Conservation (phyloP, 805 yeast genomes). For the Geotrichum ghanense region DNA sequence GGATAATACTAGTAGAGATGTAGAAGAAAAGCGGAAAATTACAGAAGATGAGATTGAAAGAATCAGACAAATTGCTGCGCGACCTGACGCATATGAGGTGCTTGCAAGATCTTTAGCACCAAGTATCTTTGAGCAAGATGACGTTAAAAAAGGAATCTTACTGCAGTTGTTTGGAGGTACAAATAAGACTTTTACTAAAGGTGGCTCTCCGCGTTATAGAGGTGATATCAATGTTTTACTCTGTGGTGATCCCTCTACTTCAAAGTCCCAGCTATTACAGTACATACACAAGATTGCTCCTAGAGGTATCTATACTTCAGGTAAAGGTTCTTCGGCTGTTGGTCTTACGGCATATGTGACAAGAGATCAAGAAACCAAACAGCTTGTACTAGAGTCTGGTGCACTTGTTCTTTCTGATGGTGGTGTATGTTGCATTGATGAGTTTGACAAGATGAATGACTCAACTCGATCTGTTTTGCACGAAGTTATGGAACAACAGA, state of each 20-base stretch:
- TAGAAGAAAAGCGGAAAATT: constrained; percentile 63
- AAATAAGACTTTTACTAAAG: constrained; percentile 74
- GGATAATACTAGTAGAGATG: constrained; percentile 38
- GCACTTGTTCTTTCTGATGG: constrained; percentile 95
- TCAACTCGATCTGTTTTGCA: constrained; percentile 89
- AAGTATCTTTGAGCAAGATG: constrained; percentile 92
- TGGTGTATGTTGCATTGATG: constrained; percentile 98
- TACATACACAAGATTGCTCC: constrained; percentile 98
- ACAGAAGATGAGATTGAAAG: constrained; percentile 56
- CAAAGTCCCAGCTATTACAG: constrained; percentile 88
- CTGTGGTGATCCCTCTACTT: constrained; percentile 98
- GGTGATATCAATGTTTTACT: constrained; percentile 88
- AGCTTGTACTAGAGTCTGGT: constrained; percentile 88
- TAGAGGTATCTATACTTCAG: constrained; percentile 94
- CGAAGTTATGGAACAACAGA: constrained; percentile 99
- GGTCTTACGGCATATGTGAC: constrained; percentile 97
- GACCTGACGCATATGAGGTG: constrained; percentile 76
- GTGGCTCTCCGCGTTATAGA: constrained; percentile 74
- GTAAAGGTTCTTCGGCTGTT: constrained; percentile 98
- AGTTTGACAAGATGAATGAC: constrained; percentile 95
- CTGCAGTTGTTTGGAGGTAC: constrained; percentile 94
- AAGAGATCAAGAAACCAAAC: constrained; percentile 86
- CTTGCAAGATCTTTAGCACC: constrained; percentile 91
- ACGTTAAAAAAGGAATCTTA: constrained; percentile 89
- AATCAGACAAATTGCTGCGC: constrained; percentile 48